Conservation (phyloP, 2,329 filamentous ascomycete species). For the Penicillium thymicola region DNA sequence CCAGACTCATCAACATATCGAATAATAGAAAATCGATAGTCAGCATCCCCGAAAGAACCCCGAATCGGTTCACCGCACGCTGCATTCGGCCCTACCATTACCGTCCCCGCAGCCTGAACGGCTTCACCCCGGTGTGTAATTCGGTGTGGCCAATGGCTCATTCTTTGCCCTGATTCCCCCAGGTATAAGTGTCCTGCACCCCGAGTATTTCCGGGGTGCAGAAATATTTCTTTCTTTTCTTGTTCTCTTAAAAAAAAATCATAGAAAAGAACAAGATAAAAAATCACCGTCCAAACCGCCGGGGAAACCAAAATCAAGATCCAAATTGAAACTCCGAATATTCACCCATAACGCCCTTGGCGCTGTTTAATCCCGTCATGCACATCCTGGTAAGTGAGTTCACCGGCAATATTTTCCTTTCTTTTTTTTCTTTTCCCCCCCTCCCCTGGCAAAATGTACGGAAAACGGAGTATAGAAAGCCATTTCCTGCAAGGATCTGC, state of each 20-base stretch:
- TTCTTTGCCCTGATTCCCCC: slow-evolving; percentile 15
- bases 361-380: slow-evolving; percentile 30
- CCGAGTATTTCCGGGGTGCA: slow-evolving; percentile 4
- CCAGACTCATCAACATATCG: background rate
- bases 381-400: slow-evolving; percentile 46
- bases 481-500: background rate
- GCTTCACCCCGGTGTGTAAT: slow-evolving; percentile 27
- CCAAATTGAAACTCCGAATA: background rate
- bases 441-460: background rate
- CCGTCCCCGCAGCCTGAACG: slow-evolving; percentile 26
- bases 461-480: background rate
- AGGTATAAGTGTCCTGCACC: slow-evolving; percentile 17
- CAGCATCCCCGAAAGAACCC: slow-evolving; percentile 2
- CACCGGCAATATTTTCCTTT: background rate
- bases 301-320: background rate
- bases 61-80: slow-evolving; percentile 34
- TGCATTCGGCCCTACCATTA: slow-evolving; percentile 26
- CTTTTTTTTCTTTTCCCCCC: slow-evolving; percentile 2
- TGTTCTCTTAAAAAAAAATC: background rate
- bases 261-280: background rate
- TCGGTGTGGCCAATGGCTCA: slow-evolving; percentile 22
- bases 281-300: background rate
- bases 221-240: slow-evolving; percentile 6
- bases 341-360: slow-evolving; percentile 6
- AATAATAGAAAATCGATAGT: slow-evolving; percentile 1